These are phyloP conservation scores for Pelargonium cotyledonis DNA, from an alignment of 441 rosid genomes.

Conservation along the genomic window DNA sequence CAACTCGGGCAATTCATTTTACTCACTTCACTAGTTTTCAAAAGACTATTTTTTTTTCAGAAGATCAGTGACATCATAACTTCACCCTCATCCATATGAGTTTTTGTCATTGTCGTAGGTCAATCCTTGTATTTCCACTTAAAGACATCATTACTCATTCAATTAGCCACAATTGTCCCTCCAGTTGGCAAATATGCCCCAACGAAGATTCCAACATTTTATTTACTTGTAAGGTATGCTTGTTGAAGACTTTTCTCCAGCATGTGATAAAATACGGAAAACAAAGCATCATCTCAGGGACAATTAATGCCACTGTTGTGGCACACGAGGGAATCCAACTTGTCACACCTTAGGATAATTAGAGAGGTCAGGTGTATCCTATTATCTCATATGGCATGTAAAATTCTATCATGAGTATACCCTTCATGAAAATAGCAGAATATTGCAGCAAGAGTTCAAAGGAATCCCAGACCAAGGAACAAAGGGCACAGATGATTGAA, in stretches of 20 bases:
- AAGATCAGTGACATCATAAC: neutral
- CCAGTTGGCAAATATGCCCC: constrained; percentile 11
- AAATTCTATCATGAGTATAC: neutral
- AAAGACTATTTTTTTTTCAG: neutral
- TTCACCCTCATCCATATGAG: neutral
- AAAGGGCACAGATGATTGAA: constrained; percentile 1
- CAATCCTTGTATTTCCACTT: neutral
- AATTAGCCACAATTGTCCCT: neutral
- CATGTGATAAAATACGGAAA: neutral
- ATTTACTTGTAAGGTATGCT: neutral
- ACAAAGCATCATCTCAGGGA: neutral
- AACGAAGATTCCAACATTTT: constrained; percentile 1
- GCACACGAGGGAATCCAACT: neutral
- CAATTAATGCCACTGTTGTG: neutral
- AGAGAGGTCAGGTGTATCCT: constrained; percentile 7
- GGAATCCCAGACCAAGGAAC: neutral
- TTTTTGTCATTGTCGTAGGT: constrained; percentile 4
- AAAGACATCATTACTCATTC: neutral
- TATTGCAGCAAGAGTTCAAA: neutral
- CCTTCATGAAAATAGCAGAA: constrained; percentile 6
- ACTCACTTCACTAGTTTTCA: neutral
- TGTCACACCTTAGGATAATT: neutral
- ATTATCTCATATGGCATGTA: neutral
- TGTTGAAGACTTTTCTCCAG: neutral
- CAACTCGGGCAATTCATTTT: neutral